Evolutionary conservation across 2,329 filamentous ascomycete genomes (phyloP), one percentile per base, ranked within the genome.

Genomic region (Colletotrichum caudatum): DNA sequence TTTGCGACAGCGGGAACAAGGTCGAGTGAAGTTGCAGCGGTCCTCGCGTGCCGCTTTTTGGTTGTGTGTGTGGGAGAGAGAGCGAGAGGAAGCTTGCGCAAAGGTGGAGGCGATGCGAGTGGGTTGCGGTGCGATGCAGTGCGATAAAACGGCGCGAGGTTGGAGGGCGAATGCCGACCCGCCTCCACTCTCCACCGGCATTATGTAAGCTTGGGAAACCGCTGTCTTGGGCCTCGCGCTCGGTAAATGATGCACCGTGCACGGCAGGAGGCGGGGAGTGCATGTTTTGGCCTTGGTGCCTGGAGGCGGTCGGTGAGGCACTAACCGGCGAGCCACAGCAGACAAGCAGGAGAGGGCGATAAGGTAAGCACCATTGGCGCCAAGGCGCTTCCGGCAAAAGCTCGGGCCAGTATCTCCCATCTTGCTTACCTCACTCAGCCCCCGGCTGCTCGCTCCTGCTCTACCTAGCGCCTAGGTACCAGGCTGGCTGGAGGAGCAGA

Each of bases 61-160:
- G 53, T 53, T 51, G 65, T 64, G 69, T 61, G 65, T 61, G 65
- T 46, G 44, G 54, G 39, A 41, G 54, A 41, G 54, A 41, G 33
- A 60, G 69, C 39, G 20, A 44, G 64, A 72, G 69, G 59, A 48
- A 72, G 69, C 69, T 72, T 64, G 69, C 69, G 69, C 69, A 72
- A 69, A 72, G 69, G 69, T 72, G 69, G 69, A 72, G 69, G 69
- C 64, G 60, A 64, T 64, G 58, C 11, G 65, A 69, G 65, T 71
- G 69, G 69, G 65, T 50, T 69, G 65, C 57, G 51, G 58, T 71
- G 69, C 64, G 44, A 53, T 57, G 44, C 46, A 48, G 46, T 72
- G 60, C 69, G 66, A 69, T 72, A 59, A 72, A 72, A 69, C 65
- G 69, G 66, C 69, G 69, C 69, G 69, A 72, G 69, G 69, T 64